These are phyloP conservation scores for Trifolium repens DNA, from an alignment of 306 rosid genomes.

Conservation along the genomic window DNA sequence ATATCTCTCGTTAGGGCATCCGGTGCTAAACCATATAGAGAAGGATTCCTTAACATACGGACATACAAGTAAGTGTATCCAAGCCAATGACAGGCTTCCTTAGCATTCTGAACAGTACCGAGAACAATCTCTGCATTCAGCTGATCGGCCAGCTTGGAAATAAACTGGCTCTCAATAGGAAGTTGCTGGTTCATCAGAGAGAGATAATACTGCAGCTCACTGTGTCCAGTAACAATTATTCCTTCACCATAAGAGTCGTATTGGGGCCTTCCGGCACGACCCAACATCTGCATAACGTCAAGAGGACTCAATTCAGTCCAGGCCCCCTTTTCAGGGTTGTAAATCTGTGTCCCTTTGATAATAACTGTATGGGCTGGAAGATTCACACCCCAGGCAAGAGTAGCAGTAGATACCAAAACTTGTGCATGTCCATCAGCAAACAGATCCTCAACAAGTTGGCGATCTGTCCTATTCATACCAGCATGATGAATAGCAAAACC, in stretches of 20 bases:
- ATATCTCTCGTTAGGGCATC: conserved; percentile 72
- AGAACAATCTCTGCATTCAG: conserved; percentile 92
- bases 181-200: conserved; percentile 96
- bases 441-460: conserved; percentile 96
- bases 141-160: conserved; percentile 91
- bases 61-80: conserved; percentile 84
- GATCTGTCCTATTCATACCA: conserved; percentile 88
- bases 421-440: conserved; percentile 95
- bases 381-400: conserved; percentile 99
- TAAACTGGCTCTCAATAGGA: conserved; percentile 93
- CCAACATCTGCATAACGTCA: conserved; percentile 96
- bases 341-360: conserved; percentile 94
- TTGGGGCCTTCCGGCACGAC: conserved; percentile 99
- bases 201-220: conserved; percentile 89
- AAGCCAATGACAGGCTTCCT: conserved; percentile 84
- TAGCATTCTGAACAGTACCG: conserved; percentile 89
- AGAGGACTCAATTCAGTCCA: conserved; percentile 98
- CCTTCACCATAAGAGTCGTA: conserved; percentile 89
- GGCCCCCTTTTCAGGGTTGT: conserved; percentile 93
- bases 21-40: conserved; percentile 80
- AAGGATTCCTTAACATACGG: conserved; percentile 82
- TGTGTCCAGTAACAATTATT: conserved; percentile 87
- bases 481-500: conserved; percentile 99
- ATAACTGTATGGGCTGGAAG: conserved; percentile 93
- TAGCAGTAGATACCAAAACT: conserved; percentile 95